These are phyloP conservation scores for Pseudopyricularia cyperi DNA, from an alignment of 2,329 filamentous ascomycete species.

Conservation along the genomic window DNA sequence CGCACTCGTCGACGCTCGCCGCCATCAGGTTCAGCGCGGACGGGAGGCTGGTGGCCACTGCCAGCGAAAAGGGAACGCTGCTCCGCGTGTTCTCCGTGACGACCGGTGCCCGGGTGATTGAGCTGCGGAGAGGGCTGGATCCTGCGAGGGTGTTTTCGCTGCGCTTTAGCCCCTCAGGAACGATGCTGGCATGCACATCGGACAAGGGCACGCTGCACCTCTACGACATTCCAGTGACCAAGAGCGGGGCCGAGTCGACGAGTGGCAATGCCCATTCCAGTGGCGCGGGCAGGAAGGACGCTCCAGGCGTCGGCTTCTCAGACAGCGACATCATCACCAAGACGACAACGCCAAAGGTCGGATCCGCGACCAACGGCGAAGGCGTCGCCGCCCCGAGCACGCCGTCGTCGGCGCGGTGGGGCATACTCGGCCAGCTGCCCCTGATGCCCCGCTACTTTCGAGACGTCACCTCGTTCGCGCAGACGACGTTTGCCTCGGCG, in stretches of 20 bases:
- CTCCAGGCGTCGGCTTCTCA: slow-evolving; percentile 2
- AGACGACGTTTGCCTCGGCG: slow-evolving; percentile 68
- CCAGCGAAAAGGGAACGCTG: slow-evolving; percentile 83
- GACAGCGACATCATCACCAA: slow-evolving; percentile 1
- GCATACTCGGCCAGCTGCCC: slow-evolving; percentile 69
- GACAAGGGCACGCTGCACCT: slow-evolving; percentile 95
- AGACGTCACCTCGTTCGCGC: slow-evolving; percentile 77
- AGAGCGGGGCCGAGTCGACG: slow-evolving; percentile 1
- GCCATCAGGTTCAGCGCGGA: slow-evolving; percentile 71
- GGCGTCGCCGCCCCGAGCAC: slow-evolving; percentile 14
- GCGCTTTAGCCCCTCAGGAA: slow-evolving; percentile 71
- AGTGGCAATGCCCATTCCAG: not conserved
- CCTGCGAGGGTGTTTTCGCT: slow-evolving; percentile 78
- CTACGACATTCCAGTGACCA: slow-evolving; percentile 63
- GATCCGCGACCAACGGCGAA: slow-evolving; percentile 4
- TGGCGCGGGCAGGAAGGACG: not conserved
- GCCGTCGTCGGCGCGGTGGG: slow-evolving; percentile 63
- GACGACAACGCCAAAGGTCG: slow-evolving; percentile 3
- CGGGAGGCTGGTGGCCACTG: slow-evolving; percentile 72
- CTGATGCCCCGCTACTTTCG: slow-evolving; percentile 78
- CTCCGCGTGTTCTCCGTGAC: slow-evolving; percentile 73
- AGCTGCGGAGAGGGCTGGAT: slow-evolving; percentile 81
- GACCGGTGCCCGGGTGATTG: slow-evolving; percentile 68
- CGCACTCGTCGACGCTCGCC: slow-evolving; percentile 67
- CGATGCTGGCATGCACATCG: slow-evolving; percentile 77